These are phyloP conservation scores for Exophiala sp. DNA, from an alignment of 2,329 filamentous ascomycete species.

Conservation along the genomic window DNA sequence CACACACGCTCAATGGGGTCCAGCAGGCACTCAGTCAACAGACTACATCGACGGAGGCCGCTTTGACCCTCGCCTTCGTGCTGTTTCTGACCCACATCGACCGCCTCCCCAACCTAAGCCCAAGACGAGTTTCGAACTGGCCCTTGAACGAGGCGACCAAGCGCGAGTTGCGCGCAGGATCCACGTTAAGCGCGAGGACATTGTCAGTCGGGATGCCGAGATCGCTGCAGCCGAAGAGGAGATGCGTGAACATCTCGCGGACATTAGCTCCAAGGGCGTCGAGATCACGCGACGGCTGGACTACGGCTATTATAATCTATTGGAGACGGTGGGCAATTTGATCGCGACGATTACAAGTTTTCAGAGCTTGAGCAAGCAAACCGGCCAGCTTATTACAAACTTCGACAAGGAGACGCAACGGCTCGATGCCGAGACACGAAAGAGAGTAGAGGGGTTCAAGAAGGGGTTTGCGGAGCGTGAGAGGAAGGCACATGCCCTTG, in stretches of 20 bases:
- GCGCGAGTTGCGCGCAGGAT: conserved; percentile 17
- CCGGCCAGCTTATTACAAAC: conserved; percentile 35
- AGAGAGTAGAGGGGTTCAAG: conserved; percentile 36
- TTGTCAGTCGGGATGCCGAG: conserved; percentile 14
- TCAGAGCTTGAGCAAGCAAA: conserved; percentile 39
- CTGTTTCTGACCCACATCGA: conserved; percentile 10
- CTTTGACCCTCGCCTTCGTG: conserved; percentile 14
- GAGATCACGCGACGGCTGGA: conserved; percentile 46
- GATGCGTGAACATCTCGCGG: conserved; percentile 18
- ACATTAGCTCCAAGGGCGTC: conserved; percentile 29
- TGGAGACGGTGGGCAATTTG: conserved; percentile 43
- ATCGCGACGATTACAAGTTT: conserved; percentile 41
- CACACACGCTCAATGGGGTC: conserved; percentile 6
- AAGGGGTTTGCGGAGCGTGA: conserved; percentile 39
- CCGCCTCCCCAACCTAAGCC: conserved; percentile 6
- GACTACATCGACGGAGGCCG: conserved; percentile 17
- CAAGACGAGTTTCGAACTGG: conserved; percentile 17
- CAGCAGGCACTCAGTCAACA: not conserved
- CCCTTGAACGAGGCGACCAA: conserved; percentile 20
- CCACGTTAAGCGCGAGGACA: conserved; percentile 15
- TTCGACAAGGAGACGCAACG: conserved; percentile 37
- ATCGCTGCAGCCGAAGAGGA: conserved; percentile 24
- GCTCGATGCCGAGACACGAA: conserved; percentile 37
- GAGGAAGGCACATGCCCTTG: conserved; percentile 35
- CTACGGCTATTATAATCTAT: conserved; percentile 47